Evolutionary conservation across 1,284 basidiomycete species (phyloP), one percentile per base, ranked within the genome.

Genomic region (Limonomyces culmigenus): DNA sequence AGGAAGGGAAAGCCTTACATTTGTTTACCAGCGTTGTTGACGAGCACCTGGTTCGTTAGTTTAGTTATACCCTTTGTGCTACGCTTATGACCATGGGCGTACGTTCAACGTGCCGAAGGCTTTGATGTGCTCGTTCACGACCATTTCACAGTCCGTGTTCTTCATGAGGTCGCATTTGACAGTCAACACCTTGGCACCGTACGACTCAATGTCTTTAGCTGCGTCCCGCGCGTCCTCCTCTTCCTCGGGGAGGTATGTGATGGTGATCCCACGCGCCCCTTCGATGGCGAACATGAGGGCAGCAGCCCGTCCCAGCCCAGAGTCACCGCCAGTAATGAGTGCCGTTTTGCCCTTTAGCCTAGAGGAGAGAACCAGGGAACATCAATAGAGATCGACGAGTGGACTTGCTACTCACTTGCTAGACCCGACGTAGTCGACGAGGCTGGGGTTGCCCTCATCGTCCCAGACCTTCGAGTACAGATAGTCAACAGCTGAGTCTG

Each of bases 11-110:
- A 6, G 16, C 31, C 41, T 16, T 30, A 42, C 50, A 73, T 63
- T 50, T 77, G 74, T 49, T 73, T 69, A 39, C 61, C 62, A 10
- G 74, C 70, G 47, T 78, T 77, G 56, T 77, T 77, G 45, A 78
- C 67, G 29, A 74, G 54, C 33, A n/a, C n/a, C n/a, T n/a, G n/a
- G n/a, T n/a, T n/a, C n/a, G n/a, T n/a, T n/a, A n/a, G n/a, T n/a
- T n/a, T n/a, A n/a, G n/a, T n/a, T n/a, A n/a, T n/a, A n/a, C n/a
- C n/a, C n/a, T n/a, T n/a, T n/a, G n/a, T n/a, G n/a, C n/a, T n/a
- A n/a, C n/a, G n/a, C n/a, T n/a, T n/a, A n/a, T n/a, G n/a, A n/a
- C n/a, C n/a, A n/a, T n/a, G n/a, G n/a, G n/a, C n/a, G n/a, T n/a
- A 74, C 57, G 43, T 70, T 62, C 30, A 71, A 47, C 38, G 55